Evolutionary conservation across 495 filamentous ascomycete species (phyloP).

Genomic region (Annulohypoxylon moriforme): DNA sequence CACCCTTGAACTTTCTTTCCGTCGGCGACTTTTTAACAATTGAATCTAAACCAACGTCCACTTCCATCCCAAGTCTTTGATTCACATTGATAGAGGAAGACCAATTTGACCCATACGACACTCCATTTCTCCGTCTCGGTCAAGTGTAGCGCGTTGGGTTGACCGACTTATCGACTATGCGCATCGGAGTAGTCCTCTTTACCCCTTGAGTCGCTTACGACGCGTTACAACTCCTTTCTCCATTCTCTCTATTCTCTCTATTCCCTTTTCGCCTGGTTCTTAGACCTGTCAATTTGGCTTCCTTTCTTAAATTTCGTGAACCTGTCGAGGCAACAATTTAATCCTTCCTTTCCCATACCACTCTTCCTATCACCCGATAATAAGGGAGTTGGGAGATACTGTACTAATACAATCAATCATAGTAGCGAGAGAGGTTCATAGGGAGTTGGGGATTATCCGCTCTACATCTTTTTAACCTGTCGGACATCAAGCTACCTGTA

Average conservation of each 20-base stretch:
- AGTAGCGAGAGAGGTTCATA: slow-evolving; percentile 21
- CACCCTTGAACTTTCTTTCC: slow-evolving; percentile 30
- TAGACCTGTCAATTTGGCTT: background rate
- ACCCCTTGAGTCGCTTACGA: slow-evolving; percentile 34
- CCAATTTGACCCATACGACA: slow-evolving; percentile 7
- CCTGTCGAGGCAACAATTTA: background rate
- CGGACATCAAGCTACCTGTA: slow-evolving; percentile 33
- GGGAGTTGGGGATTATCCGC: slow-evolving; percentile 21
- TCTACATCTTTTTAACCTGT: slow-evolving; percentile 35
- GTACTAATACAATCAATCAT: slow-evolving; percentile 30
- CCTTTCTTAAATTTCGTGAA: background rate
- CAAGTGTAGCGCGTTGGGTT: slow-evolving; percentile 11
- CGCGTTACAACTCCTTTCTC: slow-evolving; percentile 33
- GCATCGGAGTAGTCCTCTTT: slow-evolving; percentile 23
- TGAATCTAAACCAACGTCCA: slow-evolving; percentile 32
- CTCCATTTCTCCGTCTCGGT: background rate
- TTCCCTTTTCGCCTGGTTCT: slow-evolving; percentile 4
- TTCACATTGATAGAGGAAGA: background rate
- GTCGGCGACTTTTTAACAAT: slow-evolving; percentile 30
- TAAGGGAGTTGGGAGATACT: slow-evolving; percentile 5
- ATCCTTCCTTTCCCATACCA: background rate
- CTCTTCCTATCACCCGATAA: slow-evolving; percentile 2
- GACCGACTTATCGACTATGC: slow-evolving; percentile 31
- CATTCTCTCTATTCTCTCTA: slow-evolving; percentile 7
- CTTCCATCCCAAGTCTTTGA: slow-evolving; percentile 7